Evolutionary conservation across 768 basidiomycete genomes (phyloP), one percentile per base, ranked within the genome.

Genomic region (Amanita molliuscula): DNA sequence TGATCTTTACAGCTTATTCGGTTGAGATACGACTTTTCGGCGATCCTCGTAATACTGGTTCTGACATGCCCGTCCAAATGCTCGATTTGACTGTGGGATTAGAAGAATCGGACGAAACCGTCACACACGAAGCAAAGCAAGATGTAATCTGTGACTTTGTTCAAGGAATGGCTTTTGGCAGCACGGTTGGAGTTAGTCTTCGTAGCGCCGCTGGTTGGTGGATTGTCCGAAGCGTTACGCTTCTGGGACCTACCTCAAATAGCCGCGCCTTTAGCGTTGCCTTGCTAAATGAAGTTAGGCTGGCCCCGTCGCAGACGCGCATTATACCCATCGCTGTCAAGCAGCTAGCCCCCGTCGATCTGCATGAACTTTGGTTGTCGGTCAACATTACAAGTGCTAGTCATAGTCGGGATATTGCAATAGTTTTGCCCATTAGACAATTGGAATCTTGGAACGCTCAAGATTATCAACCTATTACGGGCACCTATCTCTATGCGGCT

Each of bases 21-120:
- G 20, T 46, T 6, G 56, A 90, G 84, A 88, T 92, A 50, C 72
- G 90, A 54, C 71, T 92, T 42, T 94, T 91, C 61, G 89, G 89
- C 6, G 86, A 88, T 62, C 87, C 88, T 8, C 65, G 56, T 28
- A 64, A 61, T 13, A 56, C 65, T 8, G 65, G 64, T 6, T 67
- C 61, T 20, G 64, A 71, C 1, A 49, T 67, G 3, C 89, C 88
- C 0, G 65, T 70, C 10, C 76, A 88, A 51, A 74, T 65, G 18
- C 65, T 92, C 53, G 69, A 68, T 3, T 56, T 90, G 42, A 61
- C 62, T 0, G 67, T 82, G 21, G 65, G 70, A 10, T 48, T 77
- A 7, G 72, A 77, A 26, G 54, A 61, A 0, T 53, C 58, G 2
- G 45, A 36, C 0, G 28, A 58, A 9, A 44, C 57, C 3, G 61